phyloP scores from a whole-genome alignment of 352 stramenopile genomes.

The Phytophthora colocasiae region DNA sequence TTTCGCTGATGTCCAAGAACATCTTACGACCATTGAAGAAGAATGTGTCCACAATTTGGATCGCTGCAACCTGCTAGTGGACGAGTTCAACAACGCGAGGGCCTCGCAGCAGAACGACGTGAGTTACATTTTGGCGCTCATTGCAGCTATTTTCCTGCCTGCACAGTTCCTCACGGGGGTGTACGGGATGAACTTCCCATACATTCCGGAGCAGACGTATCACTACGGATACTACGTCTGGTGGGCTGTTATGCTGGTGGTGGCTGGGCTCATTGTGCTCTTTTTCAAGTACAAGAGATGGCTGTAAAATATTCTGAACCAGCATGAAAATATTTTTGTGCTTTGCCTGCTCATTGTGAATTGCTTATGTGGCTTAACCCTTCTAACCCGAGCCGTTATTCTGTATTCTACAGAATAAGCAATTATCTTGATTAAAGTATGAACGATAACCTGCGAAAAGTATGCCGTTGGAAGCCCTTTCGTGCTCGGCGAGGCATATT shows the following conservation, averaged over 20 bases:
- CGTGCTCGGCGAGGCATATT: too few species aligned
- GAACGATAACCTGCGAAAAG: too few species aligned
- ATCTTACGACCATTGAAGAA: slow-evolving; percentile 75
- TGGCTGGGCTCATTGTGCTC: slow-evolving; percentile 43
- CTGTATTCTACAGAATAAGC: too few species aligned
- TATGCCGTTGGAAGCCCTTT: too few species aligned
- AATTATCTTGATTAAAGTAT: too few species aligned
- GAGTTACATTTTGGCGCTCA: slow-evolving; percentile 77
- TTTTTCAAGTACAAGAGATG: slow-evolving; percentile 77
- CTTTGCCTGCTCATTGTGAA: too few species aligned
- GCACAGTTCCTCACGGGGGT: slow-evolving; percentile 85
- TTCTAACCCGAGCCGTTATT: too few species aligned
- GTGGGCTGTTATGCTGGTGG: slow-evolving; percentile 63
- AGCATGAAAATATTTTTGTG: background rate
- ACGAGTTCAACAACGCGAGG: slow-evolving; percentile 70
- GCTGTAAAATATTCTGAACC: slow-evolving; percentile 16
- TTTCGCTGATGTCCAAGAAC: slow-evolving; percentile 84
- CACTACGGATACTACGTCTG: slow-evolving; percentile 80
- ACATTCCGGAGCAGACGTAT: slow-evolving; percentile 77
- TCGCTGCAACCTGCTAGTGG: slow-evolving; percentile 60
- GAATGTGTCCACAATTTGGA: slow-evolving; percentile 80
- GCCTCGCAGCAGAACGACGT: slow-evolving; percentile 70
- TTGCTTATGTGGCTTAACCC: too few species aligned
- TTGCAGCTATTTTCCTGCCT: slow-evolving; percentile 80
- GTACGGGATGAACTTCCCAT: slow-evolving; percentile 90